phyloP scores from a whole-genome alignment of 148 eudicot species.

The Arbutus unedo region DNA sequence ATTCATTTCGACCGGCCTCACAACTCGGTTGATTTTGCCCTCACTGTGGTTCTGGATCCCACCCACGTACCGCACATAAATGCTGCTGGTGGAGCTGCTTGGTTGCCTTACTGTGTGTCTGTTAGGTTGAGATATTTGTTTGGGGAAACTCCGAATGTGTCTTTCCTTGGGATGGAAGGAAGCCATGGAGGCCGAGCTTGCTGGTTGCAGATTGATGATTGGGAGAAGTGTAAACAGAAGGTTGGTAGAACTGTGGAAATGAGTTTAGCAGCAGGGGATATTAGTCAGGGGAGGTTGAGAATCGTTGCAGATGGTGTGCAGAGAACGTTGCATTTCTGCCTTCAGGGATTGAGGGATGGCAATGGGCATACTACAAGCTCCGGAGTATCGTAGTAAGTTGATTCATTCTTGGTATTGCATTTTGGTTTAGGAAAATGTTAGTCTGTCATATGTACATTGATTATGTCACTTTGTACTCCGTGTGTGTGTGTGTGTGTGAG shows the following conservation, averaged over 20 bases:
- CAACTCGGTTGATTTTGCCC: conserved; percentile 77
- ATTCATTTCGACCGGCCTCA: conserved; percentile 80
- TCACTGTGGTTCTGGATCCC: conserved; percentile 89
- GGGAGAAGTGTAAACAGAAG: conserved; percentile 87
- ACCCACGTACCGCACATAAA: conserved; percentile 79
- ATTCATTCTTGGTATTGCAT: background rate
- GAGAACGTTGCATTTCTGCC: conserved; percentile 60
- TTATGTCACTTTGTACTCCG: background rate
- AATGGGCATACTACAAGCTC: conserved; percentile 35
- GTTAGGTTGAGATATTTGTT: conserved; percentile 80
- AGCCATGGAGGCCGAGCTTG: conserved; percentile 97
- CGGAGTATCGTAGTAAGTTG: conserved; percentile 26
- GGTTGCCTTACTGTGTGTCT: conserved; percentile 94
- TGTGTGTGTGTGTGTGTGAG: too few species aligned
- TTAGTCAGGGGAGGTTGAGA: conserved; percentile 83
- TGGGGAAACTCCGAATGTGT: conserved; percentile 60
- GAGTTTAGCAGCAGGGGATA: conserved; percentile 43
- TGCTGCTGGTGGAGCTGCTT: conserved; percentile 97
- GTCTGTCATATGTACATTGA: background rate
- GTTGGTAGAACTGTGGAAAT: conserved; percentile 69
- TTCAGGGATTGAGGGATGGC: conserved; percentile 73
- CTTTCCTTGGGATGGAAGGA: conserved; percentile 91
- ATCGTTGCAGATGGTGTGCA: conserved; percentile 80
- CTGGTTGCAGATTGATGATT: conserved; percentile 74
- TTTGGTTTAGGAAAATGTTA: background rate